Percentiles rank a stretch among this genome's conserved stretches.
These are phyloP conservation scores for Dothideomycetes sp. DNA, from an alignment of 2,329 filamentous ascomycete species.

Conservation along the genomic window DNA sequence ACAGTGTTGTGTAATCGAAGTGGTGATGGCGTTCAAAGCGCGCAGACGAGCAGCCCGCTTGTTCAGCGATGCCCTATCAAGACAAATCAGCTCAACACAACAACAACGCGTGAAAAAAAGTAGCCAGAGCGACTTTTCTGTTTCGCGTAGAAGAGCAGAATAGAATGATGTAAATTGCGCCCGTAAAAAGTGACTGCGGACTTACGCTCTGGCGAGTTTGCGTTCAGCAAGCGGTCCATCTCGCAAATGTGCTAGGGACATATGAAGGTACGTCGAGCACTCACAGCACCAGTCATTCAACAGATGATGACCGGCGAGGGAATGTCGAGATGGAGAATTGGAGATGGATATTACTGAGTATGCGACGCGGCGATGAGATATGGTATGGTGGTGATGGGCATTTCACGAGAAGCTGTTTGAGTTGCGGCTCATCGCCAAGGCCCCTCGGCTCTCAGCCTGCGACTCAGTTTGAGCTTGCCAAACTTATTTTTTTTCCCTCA, in stretches of 20 bases:
- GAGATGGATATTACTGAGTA: slow-evolving; percentile 7
- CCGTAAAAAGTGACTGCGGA: slow-evolving; percentile 23
- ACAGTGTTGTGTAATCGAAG: slow-evolving; percentile 39
- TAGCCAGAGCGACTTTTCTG: slow-evolving; percentile 32
- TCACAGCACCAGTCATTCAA: slow-evolving; percentile 41
- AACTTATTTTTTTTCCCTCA: slow-evolving; percentile 8
- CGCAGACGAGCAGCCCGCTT: slow-evolving; percentile 87
- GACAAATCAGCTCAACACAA: slow-evolving; percentile 28
- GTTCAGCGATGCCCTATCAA: slow-evolving; percentile 46
- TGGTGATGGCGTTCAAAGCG: slow-evolving; percentile 74
- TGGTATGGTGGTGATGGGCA: too few relatives aligned
- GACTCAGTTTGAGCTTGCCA: not conserved
- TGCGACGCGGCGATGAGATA: too few relatives aligned
- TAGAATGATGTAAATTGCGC: slow-evolving; percentile 24
- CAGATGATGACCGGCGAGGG: slow-evolving; percentile 16
- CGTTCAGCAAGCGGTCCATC: slow-evolving; percentile 32
- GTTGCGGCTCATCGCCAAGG: not conserved
- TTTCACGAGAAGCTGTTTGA: not conserved
- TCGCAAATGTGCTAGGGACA: slow-evolving; percentile 39
- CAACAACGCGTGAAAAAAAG: slow-evolving; percentile 28
- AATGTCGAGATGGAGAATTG: slow-evolving; percentile 5
- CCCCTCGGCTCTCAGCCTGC: not conserved
- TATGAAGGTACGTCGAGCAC: slow-evolving; percentile 32
- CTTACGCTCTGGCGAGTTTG: slow-evolving; percentile 37
- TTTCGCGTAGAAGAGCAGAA: slow-evolving; percentile 28